A percentile compares a stretch with the other conserved stretches of the same genome.
phyloP scores from a whole-genome alignment of 2,329 filamentous ascomycete species.

The Tolypocladium ophioglossoides region DNA sequence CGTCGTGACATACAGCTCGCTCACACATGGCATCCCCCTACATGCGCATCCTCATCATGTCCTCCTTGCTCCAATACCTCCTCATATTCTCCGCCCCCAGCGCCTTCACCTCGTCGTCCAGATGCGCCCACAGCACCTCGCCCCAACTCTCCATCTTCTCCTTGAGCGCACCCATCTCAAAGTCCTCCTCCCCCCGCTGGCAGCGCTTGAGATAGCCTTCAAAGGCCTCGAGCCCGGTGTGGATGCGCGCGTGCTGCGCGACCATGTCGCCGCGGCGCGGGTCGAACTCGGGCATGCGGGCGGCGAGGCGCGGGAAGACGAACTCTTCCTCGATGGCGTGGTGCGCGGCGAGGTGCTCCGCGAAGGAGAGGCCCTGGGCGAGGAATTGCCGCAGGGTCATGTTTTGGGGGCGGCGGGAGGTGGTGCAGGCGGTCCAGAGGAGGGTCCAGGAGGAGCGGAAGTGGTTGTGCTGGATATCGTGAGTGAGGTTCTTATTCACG shows the following conservation, averaged over 20 bases:
- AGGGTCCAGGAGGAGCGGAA: slow-evolving; percentile 66
- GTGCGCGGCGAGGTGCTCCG: slow-evolving; percentile 60
- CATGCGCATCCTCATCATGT: slow-evolving; percentile 62
- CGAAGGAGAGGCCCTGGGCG: slow-evolving; percentile 56
- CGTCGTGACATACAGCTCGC: too few relatives aligned
- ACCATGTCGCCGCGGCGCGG: slow-evolving; percentile 47
- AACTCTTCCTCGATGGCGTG: slow-evolving; percentile 76
- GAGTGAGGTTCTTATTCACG: not conserved
- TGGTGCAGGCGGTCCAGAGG: slow-evolving; percentile 55
- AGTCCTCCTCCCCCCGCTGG: slow-evolving; percentile 48
- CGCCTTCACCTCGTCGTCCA: slow-evolving; percentile 74
- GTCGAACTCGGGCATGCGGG: slow-evolving; percentile 69
- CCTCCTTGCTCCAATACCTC: slow-evolving; percentile 65
- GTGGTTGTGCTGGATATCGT: slow-evolving; percentile 54
- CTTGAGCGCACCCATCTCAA: slow-evolving; percentile 50
- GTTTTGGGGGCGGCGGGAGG: slow-evolving; percentile 45
- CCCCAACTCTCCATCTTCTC: slow-evolving; percentile 69
- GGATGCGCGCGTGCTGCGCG: slow-evolving; percentile 68
- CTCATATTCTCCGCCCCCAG: slow-evolving; percentile 82
- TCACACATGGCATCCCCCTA: too few relatives aligned
- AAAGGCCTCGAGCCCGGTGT: slow-evolving; percentile 60
- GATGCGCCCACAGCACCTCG: slow-evolving; percentile 66
- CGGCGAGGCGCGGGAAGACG: slow-evolving; percentile 69
- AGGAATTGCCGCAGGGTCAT: slow-evolving; percentile 63
- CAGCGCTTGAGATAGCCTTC: slow-evolving; percentile 56